phyloP scores from a whole-genome alignment of 176 grass and related monocot species.

The Urochloa ruziziensis region DNA sequence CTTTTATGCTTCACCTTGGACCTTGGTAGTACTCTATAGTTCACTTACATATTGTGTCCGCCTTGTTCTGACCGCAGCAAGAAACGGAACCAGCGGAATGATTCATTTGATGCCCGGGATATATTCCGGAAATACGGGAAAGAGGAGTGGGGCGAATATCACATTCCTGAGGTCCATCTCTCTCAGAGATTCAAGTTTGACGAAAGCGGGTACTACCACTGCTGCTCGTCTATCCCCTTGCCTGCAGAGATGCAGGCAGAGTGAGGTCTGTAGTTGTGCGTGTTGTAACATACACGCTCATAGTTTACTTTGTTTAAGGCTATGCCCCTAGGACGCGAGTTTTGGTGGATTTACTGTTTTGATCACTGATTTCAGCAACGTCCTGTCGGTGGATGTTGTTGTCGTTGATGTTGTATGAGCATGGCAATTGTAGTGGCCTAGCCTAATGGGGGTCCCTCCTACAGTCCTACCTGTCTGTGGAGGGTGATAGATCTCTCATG shows the following conservation, averaged over 20 bases:
- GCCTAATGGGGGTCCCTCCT: background rate
- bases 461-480: no score
- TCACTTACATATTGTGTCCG: background rate
- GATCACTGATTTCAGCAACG: background rate
- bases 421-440: background rate
- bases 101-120: conserved; percentile 65
- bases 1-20: background rate
- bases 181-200: conserved; percentile 86
- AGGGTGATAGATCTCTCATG: no score
- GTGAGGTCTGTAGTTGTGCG: background rate
- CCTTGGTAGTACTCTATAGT: background rate
- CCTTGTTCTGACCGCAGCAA: conserved; percentile 35
- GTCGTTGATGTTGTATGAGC: background rate
- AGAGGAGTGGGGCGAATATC: conserved; percentile 77
- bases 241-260: conserved; percentile 12
- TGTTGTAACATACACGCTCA: background rate
- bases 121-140: conserved; percentile 64
- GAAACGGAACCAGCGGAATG: conserved; percentile 38
- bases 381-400: background rate
- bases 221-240: conserved; percentile 72
- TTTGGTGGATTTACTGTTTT: background rate
- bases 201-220: conserved; percentile 74
- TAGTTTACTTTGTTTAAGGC: background rate
- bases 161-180: conserved; percentile 63
- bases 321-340: background rate